These are phyloP conservation scores for Hanseniaspora sp. DNA, from an alignment of 1,139 yeast species.

Conservation along the genomic window DNA sequence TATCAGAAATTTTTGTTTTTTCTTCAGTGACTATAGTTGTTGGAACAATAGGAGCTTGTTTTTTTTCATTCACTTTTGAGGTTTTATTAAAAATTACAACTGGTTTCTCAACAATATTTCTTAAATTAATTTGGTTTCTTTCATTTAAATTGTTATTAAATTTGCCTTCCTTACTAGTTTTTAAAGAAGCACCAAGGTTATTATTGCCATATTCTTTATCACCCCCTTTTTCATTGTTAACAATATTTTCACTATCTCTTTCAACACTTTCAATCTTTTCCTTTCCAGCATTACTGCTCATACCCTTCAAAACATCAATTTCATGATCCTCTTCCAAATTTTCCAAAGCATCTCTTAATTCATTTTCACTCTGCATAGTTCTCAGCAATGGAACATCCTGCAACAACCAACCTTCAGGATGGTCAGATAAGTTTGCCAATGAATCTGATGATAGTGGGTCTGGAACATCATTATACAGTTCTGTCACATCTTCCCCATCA, in stretches of 20 bases:
- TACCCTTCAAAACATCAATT: not conserved
- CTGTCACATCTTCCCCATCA: conserved; percentile 6
- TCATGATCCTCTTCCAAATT: conserved; percentile 11
- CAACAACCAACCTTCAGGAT: conserved; percentile 1
- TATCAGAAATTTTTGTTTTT: not conserved
- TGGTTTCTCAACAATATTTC: not conserved
- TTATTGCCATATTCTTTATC: not conserved
- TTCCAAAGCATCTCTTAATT: conserved; percentile 9
- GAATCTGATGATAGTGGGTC: not conserved
- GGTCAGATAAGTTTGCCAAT: not conserved
- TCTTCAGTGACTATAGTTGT: not conserved
- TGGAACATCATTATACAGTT: conserved; percentile 11
- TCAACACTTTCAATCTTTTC: no score
- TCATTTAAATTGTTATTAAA: no score
- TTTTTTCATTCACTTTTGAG: no score
- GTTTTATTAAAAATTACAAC: not conserved
- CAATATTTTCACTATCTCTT: no score
- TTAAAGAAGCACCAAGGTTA: not conserved
- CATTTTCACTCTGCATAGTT: conserved; percentile 10
- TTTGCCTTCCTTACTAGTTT: not conserved
- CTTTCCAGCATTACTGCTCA: not conserved
- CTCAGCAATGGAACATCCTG: conserved; percentile 12
- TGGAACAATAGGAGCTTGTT: not conserved
- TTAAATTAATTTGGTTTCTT: not conserved
- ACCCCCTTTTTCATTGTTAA: not conserved